Base-by-base conservation (phyloP, 257 asterid genomes). In the Ballota nigra region DNA sequence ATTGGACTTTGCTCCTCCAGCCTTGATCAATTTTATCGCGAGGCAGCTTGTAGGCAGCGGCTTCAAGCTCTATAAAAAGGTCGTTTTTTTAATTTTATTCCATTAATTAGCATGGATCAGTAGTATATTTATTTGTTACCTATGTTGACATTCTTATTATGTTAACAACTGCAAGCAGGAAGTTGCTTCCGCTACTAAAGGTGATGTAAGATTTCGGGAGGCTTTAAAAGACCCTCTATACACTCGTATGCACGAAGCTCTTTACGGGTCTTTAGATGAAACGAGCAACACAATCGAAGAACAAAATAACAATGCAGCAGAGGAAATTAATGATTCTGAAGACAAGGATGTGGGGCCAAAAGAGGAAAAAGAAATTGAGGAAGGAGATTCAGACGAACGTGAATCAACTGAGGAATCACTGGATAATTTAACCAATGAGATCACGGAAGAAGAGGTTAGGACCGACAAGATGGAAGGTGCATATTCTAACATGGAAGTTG, bases 41-140 rank as follows among this genome's bases (percentile, higher is more conserved):
- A 91, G 99, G 87, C 99, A 94, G 86, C 86, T 94, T 52, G 23
- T 91, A 22, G 96, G 93, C 33, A 88, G 95, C 33, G 99, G 99
- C 38, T 94, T 94, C 92, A 91, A 80, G 89, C 99, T 91, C 80
- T 94, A 80, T 69, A 91, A 94, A 71, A 94, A 89, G 98, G 99
- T 82, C 41, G 55, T 15, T 13, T 26, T 20, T 62, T 13, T 63
- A 5, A 73, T 57, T 62, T 68, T 24, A 38, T 33, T 26, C 19
- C 67, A 34, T 33, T 10, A 16, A 16, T 18, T 33, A 16, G 26
- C 26, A 12, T 64, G 55, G 3, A 5, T 61, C 68, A 36, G 33
- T 45, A 33, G 18, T 10, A 57, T 29, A 29, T 12, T 31, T 3
- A 16, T 4, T 18, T 18, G 19, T 11, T 8, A 52, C 49, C 34